Evolutionary conservation across 2,329 filamentous ascomycete species (phyloP).

Genomic region (Aspergillus persii): DNA sequence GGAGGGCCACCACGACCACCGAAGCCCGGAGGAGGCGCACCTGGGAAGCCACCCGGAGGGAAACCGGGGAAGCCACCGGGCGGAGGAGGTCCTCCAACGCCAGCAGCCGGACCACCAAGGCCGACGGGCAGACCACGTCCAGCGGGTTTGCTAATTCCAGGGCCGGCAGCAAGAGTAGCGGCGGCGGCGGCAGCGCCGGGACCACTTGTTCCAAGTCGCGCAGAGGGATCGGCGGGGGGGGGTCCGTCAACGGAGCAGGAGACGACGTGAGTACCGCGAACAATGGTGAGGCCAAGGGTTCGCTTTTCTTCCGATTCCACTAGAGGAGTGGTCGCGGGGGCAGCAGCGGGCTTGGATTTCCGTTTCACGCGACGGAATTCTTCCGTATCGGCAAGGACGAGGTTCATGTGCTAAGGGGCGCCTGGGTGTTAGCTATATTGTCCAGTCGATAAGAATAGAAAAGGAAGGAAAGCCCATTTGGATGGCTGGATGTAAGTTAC

Average conservation of each 20-base stretch:
- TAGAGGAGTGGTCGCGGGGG: slow-evolving; percentile 60
- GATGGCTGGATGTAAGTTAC: slow-evolving; percentile 47
- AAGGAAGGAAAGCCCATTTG: neutral
- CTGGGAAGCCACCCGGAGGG: slow-evolving; percentile 54
- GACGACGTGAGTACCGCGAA: slow-evolving; percentile 91
- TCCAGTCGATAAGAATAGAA: neutral
- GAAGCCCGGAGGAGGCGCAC: slow-evolving; percentile 50
- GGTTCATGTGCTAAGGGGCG: slow-evolving; percentile 85
- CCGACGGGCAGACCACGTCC: slow-evolving; percentile 81
- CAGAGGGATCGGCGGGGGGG: slow-evolving; percentile 87
- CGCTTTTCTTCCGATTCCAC: slow-evolving; percentile 95
- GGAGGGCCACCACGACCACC: slow-evolving; percentile 51
- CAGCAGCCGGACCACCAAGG: slow-evolving; percentile 82
- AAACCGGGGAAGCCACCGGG: slow-evolving; percentile 53
- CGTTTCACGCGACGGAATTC: slow-evolving; percentile 91
- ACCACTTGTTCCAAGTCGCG: slow-evolving; percentile 76
- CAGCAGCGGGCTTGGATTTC: slow-evolving; percentile 67
- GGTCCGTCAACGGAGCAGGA: slow-evolving; percentile 94
- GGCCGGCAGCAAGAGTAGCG: slow-evolving; percentile 73
- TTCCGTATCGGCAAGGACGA: slow-evolving; percentile 97
- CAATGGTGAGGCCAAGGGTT: slow-evolving; percentile 90
- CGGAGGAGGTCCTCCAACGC: slow-evolving; percentile 75
- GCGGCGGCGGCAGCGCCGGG: slow-evolving; percentile 57
- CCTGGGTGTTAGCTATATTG: neutral
- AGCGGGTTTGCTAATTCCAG: slow-evolving; percentile 86